phyloP scores from a whole-genome alignment of 2,329 filamentous ascomycete species.

The Paecilomyces fulvus region DNA sequence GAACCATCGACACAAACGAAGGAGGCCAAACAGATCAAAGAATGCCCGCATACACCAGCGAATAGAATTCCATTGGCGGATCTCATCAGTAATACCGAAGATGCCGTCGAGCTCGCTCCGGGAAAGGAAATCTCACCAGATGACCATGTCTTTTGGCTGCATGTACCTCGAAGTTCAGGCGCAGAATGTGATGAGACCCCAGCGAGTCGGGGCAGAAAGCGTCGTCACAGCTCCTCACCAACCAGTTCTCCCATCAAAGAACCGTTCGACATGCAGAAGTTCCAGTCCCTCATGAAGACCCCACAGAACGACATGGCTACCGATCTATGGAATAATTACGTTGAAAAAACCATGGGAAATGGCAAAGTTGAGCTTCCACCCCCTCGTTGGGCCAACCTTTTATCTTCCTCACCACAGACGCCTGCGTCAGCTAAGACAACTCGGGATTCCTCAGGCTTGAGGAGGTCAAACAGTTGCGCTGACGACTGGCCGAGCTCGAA shows the following conservation, averaged over 20 bases:
- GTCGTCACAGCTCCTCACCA: conserved; percentile 67
- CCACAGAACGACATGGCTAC: conserved; percentile 63
- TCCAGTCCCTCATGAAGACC: conserved; percentile 54
- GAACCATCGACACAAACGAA: conserved; percentile 12
- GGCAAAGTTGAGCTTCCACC: conserved; percentile 42
- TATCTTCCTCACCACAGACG: conserved; percentile 63
- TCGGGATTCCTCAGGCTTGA: conserved; percentile 43
- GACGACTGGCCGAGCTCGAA: conserved; percentile 57
- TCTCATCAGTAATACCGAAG: conserved; percentile 53
- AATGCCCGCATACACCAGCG: conserved; percentile 50
- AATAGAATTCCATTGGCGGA: conserved; percentile 52
- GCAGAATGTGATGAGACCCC: conserved; percentile 36
- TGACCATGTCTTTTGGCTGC: conserved; percentile 54
- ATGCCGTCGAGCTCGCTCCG: conserved; percentile 41
- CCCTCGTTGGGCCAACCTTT: conserved; percentile 54
- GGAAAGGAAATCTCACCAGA: conserved; percentile 47
- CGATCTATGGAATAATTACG: conserved; percentile 71
- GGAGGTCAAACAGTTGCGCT: conserved; percentile 61
- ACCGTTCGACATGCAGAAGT: conserved; percentile 49
- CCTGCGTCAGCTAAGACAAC: conserved; percentile 38
- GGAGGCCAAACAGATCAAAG: conserved; percentile 22
- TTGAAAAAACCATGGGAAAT: conserved; percentile 43
- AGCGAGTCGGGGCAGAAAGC: conserved; percentile 48
- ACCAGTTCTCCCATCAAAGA: conserved; percentile 54
- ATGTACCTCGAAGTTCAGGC: conserved; percentile 35